Evolutionary conservation across 441 rosid species (phyloP).

Genomic region (Daphne laureola): DNA sequence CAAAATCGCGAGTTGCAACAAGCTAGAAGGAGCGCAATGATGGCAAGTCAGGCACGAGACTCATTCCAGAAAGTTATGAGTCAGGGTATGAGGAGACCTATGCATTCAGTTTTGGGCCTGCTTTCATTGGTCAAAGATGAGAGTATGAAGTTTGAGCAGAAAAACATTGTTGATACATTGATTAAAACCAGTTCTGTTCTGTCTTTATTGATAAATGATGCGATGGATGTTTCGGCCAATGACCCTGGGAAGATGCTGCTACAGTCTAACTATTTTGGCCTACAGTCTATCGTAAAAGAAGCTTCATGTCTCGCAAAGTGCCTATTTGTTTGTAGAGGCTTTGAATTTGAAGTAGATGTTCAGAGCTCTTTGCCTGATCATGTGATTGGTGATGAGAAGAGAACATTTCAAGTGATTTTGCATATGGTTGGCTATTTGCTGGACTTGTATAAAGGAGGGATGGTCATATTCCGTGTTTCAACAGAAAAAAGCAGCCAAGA

Average conservation of each 20-base stretch:
- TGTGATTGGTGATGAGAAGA: constrained; percentile 60
- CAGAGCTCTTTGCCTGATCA: constrained; percentile 49
- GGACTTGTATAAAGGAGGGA: constrained; percentile 37
- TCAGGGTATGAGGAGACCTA: constrained; percentile 71
- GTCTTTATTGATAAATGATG: constrained; percentile 52
- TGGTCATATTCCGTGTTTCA: constrained; percentile 36
- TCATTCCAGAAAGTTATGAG: constrained; percentile 78
- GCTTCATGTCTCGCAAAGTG: constrained; percentile 63
- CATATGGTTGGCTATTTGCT: constrained; percentile 68
- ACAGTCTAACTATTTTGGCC: constrained; percentile 43
- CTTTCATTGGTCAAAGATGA: constrained; percentile 54
- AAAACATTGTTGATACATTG: constrained; percentile 44
- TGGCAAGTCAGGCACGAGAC: constrained; percentile 71
- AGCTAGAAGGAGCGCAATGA: constrained; percentile 60
- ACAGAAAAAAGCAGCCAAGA: constrained; percentile 31
- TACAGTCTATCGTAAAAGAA: constrained; percentile 57
- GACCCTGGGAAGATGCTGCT: constrained; percentile 47
- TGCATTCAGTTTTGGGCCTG: constrained; percentile 65
- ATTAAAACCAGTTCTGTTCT: constrained; percentile 51
- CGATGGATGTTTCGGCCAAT: constrained; percentile 52
- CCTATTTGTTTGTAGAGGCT: constrained; percentile 47
- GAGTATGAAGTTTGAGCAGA: constrained; percentile 41
- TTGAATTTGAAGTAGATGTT: constrained; percentile 43
- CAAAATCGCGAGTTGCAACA: constrained; percentile 53
- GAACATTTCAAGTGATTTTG: constrained; percentile 69